These are phyloP conservation scores for Pichia paraexigua DNA, from an alignment of 805 yeast species.

Conservation along the genomic window DNA sequence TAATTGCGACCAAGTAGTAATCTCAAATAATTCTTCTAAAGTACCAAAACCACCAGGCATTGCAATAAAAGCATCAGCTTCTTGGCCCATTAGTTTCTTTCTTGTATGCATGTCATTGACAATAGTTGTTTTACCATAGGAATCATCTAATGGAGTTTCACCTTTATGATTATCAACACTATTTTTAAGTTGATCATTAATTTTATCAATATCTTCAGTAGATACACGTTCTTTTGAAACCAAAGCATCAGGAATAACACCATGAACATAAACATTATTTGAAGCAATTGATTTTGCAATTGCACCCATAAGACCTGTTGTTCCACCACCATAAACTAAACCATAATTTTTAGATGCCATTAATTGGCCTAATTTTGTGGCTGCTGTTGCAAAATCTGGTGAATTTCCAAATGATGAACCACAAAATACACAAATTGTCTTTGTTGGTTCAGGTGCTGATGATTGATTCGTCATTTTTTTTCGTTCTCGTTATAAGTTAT, in stretches of 20 bases:
- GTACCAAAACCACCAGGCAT: slow-evolving; percentile 93
- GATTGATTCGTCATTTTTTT: neutral
- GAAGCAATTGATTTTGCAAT: slow-evolving; percentile 57
- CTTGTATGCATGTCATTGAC: slow-evolving; percentile 88
- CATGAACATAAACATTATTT: slow-evolving; percentile 65
- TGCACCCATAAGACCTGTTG: slow-evolving; percentile 76
- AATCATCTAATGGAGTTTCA: slow-evolving; percentile 51
- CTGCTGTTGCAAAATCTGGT: slow-evolving; percentile 40
- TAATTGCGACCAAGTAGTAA: slow-evolving; percentile 84
- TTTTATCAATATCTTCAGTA: slow-evolving; percentile 27
- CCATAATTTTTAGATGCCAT: slow-evolving; percentile 60
- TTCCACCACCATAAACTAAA: slow-evolving; percentile 84
- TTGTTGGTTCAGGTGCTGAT: slow-evolving; percentile 16
- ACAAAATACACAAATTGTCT: slow-evolving; percentile 73
- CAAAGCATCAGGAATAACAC: slow-evolving; percentile 79
- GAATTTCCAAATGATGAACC: slow-evolving; percentile 72
- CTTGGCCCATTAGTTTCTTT: slow-evolving; percentile 78
- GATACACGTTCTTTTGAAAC: slow-evolving; percentile 60
- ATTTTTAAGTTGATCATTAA: slow-evolving; percentile 41
- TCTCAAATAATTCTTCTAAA: slow-evolving; percentile 82
- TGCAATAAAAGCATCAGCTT: slow-evolving; percentile 71
- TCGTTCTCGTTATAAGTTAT: too few species aligned
- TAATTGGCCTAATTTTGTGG: slow-evolving; percentile 50
- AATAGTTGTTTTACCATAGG: slow-evolving; percentile 71
- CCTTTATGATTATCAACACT: slow-evolving; percentile 60